phyloP scores from a whole-genome alignment of 164 flowering plant species.

The Protea cynaroides region DNA sequence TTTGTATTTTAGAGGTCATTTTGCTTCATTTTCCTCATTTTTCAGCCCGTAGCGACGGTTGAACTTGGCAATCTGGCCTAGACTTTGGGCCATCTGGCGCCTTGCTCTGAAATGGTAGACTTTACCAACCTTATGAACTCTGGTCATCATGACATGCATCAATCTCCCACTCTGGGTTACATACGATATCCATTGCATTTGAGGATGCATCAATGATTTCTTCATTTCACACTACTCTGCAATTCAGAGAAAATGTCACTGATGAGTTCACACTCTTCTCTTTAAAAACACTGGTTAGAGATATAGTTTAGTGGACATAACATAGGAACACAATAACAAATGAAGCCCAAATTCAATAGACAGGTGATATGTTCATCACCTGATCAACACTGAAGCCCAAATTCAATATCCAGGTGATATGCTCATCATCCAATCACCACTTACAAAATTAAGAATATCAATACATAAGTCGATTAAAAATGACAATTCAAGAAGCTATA shows the following conservation, averaged over 20 bases:
- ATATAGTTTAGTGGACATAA: no score
- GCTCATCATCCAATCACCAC: no score
- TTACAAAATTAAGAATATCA: no score
- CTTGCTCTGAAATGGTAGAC: slow-evolving; percentile 78
- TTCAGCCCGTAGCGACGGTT: slow-evolving; percentile 52
- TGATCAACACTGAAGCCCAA: no score
- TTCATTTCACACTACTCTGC: slow-evolving; percentile 47
- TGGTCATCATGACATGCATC: slow-evolving; percentile 78
- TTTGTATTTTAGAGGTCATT: background rate
- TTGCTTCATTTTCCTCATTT: slow-evolving; percentile 26
- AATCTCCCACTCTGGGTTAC: slow-evolving; percentile 82
- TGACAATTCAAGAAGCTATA: no score
- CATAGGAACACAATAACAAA: no score
- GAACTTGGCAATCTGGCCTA: slow-evolving; percentile 80
- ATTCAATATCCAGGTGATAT: no score
- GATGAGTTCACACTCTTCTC: background rate
- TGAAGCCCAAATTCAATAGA: no score
- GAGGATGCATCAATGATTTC: slow-evolving; percentile 91
- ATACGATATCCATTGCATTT: slow-evolving; percentile 85
- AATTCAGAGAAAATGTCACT: background rate
- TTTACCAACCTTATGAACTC: slow-evolving; percentile 56
- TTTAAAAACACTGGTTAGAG: no score
- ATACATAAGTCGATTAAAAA: no score
- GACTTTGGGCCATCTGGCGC: slow-evolving; percentile 62
- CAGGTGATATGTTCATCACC: no score